Conservation (phyloP, 2,329 filamentous ascomycete genomes). For the Fusarium sp. region DNA sequence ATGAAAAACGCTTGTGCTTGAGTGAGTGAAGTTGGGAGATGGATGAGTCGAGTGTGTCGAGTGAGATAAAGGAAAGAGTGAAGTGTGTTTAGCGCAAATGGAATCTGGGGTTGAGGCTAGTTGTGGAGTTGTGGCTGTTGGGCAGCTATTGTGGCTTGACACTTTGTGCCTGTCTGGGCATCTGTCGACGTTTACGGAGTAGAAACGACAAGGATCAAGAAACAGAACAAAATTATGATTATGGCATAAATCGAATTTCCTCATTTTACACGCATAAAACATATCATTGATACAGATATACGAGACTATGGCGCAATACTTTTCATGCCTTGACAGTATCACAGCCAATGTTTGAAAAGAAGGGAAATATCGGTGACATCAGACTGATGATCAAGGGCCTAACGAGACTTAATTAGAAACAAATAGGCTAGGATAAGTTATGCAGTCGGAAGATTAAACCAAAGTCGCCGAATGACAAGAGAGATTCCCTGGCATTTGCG, state of each 20-base stretch:
- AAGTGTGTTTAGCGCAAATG: slow-evolving; percentile 29
- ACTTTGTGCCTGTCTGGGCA: not conserved
- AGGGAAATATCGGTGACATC: slow-evolving; percentile 19
- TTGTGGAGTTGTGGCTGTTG: slow-evolving; percentile 35
- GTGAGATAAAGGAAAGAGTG: slow-evolving; percentile 35
- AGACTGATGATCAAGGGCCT: not conserved
- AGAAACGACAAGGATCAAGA: slow-evolving; percentile 4
- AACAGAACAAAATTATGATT: not conserved
- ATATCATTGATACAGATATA: not conserved
- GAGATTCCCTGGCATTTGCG: not conserved
- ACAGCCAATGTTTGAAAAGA: not conserved
- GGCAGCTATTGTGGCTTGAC: slow-evolving; percentile 33
- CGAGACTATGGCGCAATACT: not conserved
- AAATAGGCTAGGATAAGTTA: slow-evolving; percentile 19
- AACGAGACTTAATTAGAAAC: slow-evolving; percentile 8
- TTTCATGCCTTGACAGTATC: not conserved
- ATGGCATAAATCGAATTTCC: not conserved
- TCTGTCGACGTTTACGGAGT: not conserved
- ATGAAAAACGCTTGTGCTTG: not conserved
- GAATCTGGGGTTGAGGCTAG: slow-evolving; percentile 45
- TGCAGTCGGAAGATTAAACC: slow-evolving; percentile 26
- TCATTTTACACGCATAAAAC: not conserved
- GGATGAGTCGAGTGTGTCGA: slow-evolving; percentile 15
- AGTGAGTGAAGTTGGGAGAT: slow-evolving; percentile 8
- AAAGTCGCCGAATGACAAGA: slow-evolving; percentile 9